Conservation (phyloP, 495 filamentous ascomycete genomes). For the Letharia lupina region DNA sequence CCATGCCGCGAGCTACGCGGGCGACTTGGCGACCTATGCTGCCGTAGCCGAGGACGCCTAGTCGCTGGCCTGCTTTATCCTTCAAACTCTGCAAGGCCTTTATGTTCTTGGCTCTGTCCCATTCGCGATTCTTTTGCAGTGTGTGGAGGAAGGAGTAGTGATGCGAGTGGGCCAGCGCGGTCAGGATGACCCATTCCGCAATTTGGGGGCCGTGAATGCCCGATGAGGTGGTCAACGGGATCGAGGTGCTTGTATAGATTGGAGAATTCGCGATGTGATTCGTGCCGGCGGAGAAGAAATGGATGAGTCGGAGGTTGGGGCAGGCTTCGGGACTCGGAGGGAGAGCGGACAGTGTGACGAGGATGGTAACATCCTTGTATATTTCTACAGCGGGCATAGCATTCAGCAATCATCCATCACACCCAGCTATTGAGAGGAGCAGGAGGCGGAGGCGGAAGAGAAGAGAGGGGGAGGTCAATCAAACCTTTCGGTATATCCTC, state of each 20-base stretch:
- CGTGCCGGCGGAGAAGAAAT: conserved; percentile 65
- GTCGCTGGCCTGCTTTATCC: conserved; percentile 47
- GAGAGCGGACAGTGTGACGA: conserved; percentile 51
- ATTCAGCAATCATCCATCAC: background rate
- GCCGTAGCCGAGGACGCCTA: conserved; percentile 79
- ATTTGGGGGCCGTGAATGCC: conserved; percentile 81
- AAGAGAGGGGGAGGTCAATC: background rate
- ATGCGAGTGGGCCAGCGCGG: conserved; percentile 47
- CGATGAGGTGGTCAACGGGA: conserved; percentile 61
- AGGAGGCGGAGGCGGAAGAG: background rate
- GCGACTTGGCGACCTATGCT: conserved; percentile 73
- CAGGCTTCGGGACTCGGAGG: conserved; percentile 31
- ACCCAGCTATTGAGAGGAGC: background rate
- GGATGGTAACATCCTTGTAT: conserved; percentile 54
- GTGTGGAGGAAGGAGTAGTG: conserved; percentile 42
- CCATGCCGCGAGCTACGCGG: conserved; percentile 59
- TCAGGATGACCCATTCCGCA: conserved; percentile 63
- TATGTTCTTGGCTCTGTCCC: conserved; percentile 24
- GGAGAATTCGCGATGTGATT: conserved; percentile 58
- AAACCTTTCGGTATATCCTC: conserved; percentile 4
- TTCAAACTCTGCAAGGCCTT: conserved; percentile 24
- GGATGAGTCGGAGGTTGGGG: conserved; percentile 48
- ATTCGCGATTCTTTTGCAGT: conserved; percentile 37
- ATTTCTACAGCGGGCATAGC: conserved; percentile 30
- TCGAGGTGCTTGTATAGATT: conserved; percentile 53